phyloP scores from a whole-genome alignment of 2,329 filamentous ascomycete genomes.

The Xylariomycetidae sp. region DNA sequence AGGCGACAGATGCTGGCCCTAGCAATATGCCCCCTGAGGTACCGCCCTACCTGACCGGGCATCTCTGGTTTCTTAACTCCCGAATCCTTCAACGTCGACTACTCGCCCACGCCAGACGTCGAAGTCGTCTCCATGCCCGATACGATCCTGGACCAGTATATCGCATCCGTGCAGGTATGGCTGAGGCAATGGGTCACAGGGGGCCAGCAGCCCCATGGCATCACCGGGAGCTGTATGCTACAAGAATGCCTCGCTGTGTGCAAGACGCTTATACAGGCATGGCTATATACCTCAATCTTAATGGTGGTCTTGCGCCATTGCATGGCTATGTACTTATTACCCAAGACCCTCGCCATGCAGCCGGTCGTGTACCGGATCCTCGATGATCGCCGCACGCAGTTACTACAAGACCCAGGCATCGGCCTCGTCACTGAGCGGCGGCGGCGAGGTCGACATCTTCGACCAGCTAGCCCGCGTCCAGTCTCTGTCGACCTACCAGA shows the following conservation, averaged over 20 bases:
- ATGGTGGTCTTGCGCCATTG: no score
- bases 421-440: conserved; percentile 7
- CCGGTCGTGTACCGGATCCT: conserved; percentile 14
- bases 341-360: conserved; percentile 12
- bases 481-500: conserved; percentile 25
- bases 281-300: conserved; percentile 17
- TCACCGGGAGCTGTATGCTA: conserved; percentile 19
- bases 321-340: no score
- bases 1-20: no score
- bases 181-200: conserved; percentile 19
- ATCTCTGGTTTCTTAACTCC: conserved; percentile 15
- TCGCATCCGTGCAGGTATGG: conserved; percentile 18
- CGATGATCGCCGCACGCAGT: conserved; percentile 19
- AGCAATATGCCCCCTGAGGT: no score
- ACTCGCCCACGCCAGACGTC: conserved; percentile 5
- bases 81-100: conserved; percentile 17
- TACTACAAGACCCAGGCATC: conserved; percentile 18
- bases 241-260: conserved; percentile 18
- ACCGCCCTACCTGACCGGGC: conserved; percentile 1
- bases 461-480: conserved; percentile 20
- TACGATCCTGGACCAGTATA: no score
- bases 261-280: conserved; percentile 23
- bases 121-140: no score
- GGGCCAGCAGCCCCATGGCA: conserved; percentile 17
- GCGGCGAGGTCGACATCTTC: conserved; percentile 8